These are phyloP conservation scores for Trichoderma orchidacearum DNA, from an alignment of 495 filamentous ascomycete genomes.

Conservation along the genomic window DNA sequence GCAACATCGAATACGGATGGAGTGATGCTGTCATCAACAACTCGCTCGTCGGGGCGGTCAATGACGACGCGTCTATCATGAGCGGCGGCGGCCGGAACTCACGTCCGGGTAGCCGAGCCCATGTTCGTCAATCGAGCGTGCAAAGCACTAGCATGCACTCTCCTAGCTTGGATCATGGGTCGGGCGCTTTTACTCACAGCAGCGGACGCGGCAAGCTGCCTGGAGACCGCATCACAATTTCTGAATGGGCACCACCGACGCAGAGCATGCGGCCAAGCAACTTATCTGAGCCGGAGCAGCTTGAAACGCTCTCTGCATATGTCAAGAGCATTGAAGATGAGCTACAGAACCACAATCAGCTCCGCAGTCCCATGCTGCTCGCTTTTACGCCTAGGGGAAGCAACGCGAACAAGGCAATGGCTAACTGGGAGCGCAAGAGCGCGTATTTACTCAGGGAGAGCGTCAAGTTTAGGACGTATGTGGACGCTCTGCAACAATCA, in stretches of 20 bases:
- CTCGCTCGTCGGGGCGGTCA: slow-evolving; percentile 43
- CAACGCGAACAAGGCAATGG: slow-evolving; percentile 69
- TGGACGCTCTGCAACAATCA: slow-evolving; percentile 54
- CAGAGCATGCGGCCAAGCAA: slow-evolving; percentile 78
- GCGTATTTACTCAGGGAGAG: slow-evolving; percentile 87
- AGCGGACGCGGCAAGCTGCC: slow-evolving; percentile 44
- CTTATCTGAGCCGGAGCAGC: slow-evolving; percentile 66
- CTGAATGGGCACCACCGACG: slow-evolving; percentile 86
- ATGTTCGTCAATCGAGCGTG: slow-evolving; percentile 3
- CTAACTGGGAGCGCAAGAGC: slow-evolving; percentile 94
- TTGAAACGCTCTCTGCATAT: slow-evolving; percentile 59
- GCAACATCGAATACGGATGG: slow-evolving; percentile 98
- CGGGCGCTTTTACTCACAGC: slow-evolving; percentile 25
- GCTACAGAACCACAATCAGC: slow-evolving; percentile 71
- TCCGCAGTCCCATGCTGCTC: slow-evolving; percentile 69
- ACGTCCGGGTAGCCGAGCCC: slow-evolving; percentile 27
- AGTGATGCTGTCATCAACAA: slow-evolving; percentile 76
- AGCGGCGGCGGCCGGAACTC: slow-evolving; percentile 18
- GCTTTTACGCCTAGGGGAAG: slow-evolving; percentile 80
- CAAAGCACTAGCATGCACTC: not conserved
- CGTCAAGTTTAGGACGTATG: slow-evolving; percentile 90
- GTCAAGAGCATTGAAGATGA: slow-evolving; percentile 81
- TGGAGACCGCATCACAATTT: slow-evolving; percentile 73
- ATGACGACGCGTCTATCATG: slow-evolving; percentile 15
- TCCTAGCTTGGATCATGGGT: slow-evolving; percentile 19